A percentile compares a stretch with the other conserved stretches of the same genome.
These are phyloP conservation scores for Alternaria gaisen DNA, from an alignment of 2,329 filamentous ascomycete genomes.

Conservation along the genomic window DNA sequence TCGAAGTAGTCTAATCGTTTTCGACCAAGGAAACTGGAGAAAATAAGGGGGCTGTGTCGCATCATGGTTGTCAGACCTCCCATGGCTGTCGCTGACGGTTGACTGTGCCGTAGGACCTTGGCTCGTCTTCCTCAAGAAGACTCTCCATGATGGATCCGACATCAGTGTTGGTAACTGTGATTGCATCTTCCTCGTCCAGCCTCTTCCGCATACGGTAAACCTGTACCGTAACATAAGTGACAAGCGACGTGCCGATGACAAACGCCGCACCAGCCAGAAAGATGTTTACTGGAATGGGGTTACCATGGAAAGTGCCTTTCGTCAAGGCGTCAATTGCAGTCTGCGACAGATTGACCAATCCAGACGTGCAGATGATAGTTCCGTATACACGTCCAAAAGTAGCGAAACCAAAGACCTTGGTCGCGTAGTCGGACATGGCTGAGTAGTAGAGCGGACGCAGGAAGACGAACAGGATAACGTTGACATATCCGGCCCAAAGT, in stretches of 20 bases:
- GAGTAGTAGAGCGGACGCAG: constrained; percentile 92
- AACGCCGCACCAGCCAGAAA: constrained; percentile 69
- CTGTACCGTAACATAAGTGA: constrained; percentile 54
- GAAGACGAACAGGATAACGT: constrained; percentile 79
- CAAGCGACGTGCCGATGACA: constrained; percentile 69
- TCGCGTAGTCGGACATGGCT: constrained; percentile 84
- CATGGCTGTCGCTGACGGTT: constrained; percentile 25
- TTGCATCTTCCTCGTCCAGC: constrained; percentile 49
- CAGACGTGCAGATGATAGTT: constrained; percentile 83
- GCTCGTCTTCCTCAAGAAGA: constrained; percentile 48
- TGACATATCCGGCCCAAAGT: constrained; percentile 75
- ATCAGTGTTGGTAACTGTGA: constrained; percentile 73
- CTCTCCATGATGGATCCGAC: constrained; percentile 67
- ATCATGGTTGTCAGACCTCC: constrained; percentile 12
- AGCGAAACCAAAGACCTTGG: constrained; percentile 89
- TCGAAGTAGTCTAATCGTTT: background rate
- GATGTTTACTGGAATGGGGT: constrained; percentile 80
- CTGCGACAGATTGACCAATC: constrained; percentile 82
- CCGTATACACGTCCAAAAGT: constrained; percentile 93
- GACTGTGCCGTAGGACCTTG: constrained; percentile 37
- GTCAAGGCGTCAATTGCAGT: constrained; percentile 79
- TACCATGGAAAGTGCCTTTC: constrained; percentile 72
- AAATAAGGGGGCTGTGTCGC: background rate
- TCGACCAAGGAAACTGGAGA: background rate
- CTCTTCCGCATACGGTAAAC: constrained; percentile 42